phyloP scores from a whole-genome alignment of 768 basidiomycete species.

The Clitopilus passeckerianus region DNA sequence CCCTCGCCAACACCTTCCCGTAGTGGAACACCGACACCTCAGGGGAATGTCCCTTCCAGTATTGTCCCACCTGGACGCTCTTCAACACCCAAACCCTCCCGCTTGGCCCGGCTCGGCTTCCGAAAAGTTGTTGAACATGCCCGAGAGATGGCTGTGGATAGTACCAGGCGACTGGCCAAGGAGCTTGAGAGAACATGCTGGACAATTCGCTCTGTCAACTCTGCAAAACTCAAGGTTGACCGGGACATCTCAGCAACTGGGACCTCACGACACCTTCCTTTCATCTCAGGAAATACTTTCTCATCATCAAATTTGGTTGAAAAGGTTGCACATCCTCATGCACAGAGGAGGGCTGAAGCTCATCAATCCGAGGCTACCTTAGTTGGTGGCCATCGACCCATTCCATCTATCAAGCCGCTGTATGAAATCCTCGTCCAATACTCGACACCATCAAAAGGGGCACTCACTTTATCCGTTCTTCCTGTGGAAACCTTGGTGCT shows the following conservation, averaged over 20 bases:
- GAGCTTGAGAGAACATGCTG: slow-evolving; percentile 56
- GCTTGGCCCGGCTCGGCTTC: slow-evolving; percentile 49
- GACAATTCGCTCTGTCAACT: slow-evolving; percentile 43
- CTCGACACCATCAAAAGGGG: slow-evolving; percentile 24
- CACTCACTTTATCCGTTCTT: slow-evolving; percentile 24
- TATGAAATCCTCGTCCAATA: slow-evolving; percentile 44
- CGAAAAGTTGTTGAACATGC: slow-evolving; percentile 64
- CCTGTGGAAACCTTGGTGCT: slow-evolving; percentile 59
- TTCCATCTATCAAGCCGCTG: slow-evolving; percentile 35
- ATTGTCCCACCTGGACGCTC: slow-evolving; percentile 7
- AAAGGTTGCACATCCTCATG: background rate
- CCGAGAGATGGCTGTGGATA: slow-evolving; percentile 43
- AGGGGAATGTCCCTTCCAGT: slow-evolving; percentile 12
- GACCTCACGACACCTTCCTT: slow-evolving; percentile 35
- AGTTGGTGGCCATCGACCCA: slow-evolving; percentile 13
- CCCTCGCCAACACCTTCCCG: slow-evolving; percentile 18
- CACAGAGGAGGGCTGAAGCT: background rate
- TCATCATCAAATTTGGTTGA: slow-evolving; percentile 10
- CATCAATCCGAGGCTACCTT: background rate
- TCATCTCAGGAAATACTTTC: slow-evolving; percentile 34
- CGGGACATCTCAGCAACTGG: slow-evolving; percentile 19
- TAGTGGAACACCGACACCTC: slow-evolving; percentile 13
- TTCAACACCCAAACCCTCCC: slow-evolving; percentile 45
- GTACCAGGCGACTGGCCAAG: slow-evolving; percentile 44
- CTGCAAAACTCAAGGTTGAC: slow-evolving; percentile 18